Conservation (phyloP, 2,329 filamentous ascomycete genomes). For the Calonectria fujianensis region DNA sequence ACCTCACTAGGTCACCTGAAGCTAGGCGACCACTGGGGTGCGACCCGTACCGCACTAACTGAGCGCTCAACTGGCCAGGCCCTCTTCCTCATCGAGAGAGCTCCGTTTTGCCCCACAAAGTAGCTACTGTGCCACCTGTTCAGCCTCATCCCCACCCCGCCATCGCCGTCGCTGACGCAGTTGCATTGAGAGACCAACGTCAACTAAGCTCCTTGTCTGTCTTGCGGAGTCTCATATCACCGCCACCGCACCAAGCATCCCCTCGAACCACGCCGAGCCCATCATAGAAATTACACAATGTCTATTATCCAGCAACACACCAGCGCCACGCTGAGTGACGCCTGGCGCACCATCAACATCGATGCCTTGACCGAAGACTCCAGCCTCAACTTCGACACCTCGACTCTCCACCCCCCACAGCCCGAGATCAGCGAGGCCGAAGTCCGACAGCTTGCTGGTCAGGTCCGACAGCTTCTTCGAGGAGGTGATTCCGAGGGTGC, state of each 20-base stretch:
- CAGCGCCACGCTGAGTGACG: slow-evolving; percentile 75
- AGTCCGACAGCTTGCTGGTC: slow-evolving; percentile 84
- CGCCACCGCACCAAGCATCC: slow-evolving; percentile 33
- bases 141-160: slow-evolving; percentile 57
- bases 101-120: slow-evolving; percentile 40
- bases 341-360: slow-evolving; percentile 94
- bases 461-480: slow-evolving; percentile 90
- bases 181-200: slow-evolving; percentile 46
- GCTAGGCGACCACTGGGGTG: not conserved
- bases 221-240: slow-evolving; percentile 27
- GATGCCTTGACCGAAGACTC: slow-evolving; percentile 94
- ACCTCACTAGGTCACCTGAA: not conserved
- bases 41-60: slow-evolving; percentile 21
- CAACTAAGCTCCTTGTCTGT: slow-evolving; percentile 37
- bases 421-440: slow-evolving; percentile 85
- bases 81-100: slow-evolving; percentile 4
- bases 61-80: not conserved
- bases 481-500: slow-evolving; percentile 93
- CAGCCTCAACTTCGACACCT: slow-evolving; percentile 91
- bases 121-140: slow-evolving; percentile 45
- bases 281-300: slow-evolving; percentile 59
- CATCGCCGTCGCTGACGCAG: slow-evolving; percentile 57
- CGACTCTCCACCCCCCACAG: slow-evolving; percentile 85
- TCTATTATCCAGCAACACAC: slow-evolving; percentile 81
- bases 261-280: slow-evolving; percentile 9